These are phyloP conservation scores for Camelina sativa DNA, from an alignment of 345 rosid genomes.

Conservation along the genomic window DNA sequence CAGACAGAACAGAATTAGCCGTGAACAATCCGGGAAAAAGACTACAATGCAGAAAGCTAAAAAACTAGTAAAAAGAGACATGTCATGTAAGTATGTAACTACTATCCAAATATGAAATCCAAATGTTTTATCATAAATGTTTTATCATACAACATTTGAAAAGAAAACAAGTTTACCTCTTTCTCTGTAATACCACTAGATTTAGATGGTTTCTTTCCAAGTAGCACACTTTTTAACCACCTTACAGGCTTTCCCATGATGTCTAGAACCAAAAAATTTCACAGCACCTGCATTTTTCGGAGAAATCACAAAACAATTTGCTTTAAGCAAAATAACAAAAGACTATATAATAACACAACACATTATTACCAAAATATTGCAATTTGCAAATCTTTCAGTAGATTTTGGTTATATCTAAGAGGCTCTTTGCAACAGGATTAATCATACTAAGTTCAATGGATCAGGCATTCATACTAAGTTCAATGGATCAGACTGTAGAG, in stretches of 20 bases:
- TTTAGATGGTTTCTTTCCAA: conserved; percentile 87
- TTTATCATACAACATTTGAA: neutral
- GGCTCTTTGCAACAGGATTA: neutral
- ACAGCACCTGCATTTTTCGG: conserved; percentile 31
- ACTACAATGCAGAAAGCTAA: neutral
- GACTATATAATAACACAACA: conserved; percentile 5
- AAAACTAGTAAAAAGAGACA: neutral
- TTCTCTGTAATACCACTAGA: conserved; percentile 57
- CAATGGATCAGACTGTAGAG: neutral
- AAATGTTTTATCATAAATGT: neutral
- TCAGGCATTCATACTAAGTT: neutral
- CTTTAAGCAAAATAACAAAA: neutral
- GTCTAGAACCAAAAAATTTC: conserved; percentile 8
- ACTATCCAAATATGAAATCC: neutral
- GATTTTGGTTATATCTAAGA: neutral
- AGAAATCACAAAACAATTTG: conserved; percentile 20
- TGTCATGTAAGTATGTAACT: neutral
- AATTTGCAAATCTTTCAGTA: neutral
- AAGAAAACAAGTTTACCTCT: conserved; percentile 56
- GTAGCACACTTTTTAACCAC: conserved; percentile 80
- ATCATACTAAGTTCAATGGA: conserved; percentile 21
- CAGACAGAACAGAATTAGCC: neutral
- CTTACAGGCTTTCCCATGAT: conserved; percentile 84
- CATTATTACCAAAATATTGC: neutral
- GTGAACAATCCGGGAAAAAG: neutral